Evolutionary conservation across 2,329 filamentous ascomycete species (phyloP), one percentile per base, ranked within the genome.

Genomic region (Pseudogymnoascus sp.): DNA sequence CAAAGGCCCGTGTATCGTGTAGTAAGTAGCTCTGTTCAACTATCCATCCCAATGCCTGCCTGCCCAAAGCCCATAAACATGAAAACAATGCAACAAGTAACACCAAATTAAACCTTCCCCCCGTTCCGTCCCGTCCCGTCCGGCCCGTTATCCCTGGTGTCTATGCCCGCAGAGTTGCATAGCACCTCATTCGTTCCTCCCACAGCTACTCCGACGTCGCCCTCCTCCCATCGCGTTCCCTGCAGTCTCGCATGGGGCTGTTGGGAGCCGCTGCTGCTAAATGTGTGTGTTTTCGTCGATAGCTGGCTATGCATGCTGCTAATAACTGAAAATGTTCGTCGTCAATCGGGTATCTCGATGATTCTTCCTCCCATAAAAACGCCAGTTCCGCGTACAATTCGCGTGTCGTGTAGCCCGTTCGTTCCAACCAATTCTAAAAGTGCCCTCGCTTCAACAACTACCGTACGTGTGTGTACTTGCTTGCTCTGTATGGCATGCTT

Each of bases 301-400:
- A 18, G 14, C 25, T 54, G 25, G 43, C 43, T 54, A 54, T 32
- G 43, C 43, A n/a, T n/a, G n/a, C n/a, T n/a, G n/a, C n/a, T n/a
- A 30, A 54, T 54, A 50, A 50, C 14, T 18, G 43, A 50, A 30
- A 18, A 32, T 54, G 25, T 54, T 34, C 43, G 43, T 32, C 43
- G 25, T 54, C n/a, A 54, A 54, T 54, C 43, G 43, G 43, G 43
- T 54, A 54, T 54, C 43, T 54, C 43, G 43, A 54, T 4, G 28
- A 30, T 4, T 54, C 25, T 25, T 54, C 43, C 32, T 54, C 25
- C 43, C 43, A 30, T 20, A n/a, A 54, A 54, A n/a, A n/a, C 43
- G 43, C 43, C 43, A 18, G 43, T 54, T 6, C 43, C 7, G 25
- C 43, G n/a, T 54, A 54, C 43, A 18, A 30, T 16, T 22, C 14